These are phyloP conservation scores for Phanerodontia chrysosporium DNA, from an alignment of 768 basidiomycete species.

Conservation along the genomic window DNA sequence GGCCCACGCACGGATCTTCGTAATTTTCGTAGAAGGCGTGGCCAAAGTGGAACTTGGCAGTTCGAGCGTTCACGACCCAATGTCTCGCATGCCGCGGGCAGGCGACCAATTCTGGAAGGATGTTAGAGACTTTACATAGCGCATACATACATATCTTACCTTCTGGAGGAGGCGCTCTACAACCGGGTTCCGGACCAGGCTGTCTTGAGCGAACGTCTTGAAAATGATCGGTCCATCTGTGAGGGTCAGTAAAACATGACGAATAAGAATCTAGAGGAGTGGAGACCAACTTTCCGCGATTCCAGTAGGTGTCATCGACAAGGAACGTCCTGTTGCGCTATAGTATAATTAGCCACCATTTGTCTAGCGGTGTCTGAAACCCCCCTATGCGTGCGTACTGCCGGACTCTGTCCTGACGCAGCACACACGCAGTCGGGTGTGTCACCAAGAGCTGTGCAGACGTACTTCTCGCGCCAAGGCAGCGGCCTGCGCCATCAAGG, in stretches of 20 bases:
- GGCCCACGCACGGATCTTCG: slow-evolving; percentile 53
- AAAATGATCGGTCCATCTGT: slow-evolving; percentile 68
- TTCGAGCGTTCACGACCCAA: slow-evolving; percentile 66
- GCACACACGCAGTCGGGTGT: not conserved
- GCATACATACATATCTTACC: slow-evolving; percentile 33
- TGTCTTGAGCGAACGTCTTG: slow-evolving; percentile 45
- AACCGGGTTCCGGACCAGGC: slow-evolving; percentile 63
- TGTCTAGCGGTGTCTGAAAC: too few species aligned
- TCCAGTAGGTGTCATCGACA: slow-evolving; percentile 69
- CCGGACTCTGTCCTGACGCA: not conserved
- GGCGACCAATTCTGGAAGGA: slow-evolving; percentile 56
- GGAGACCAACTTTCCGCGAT: slow-evolving; percentile 65
- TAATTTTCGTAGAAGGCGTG: slow-evolving; percentile 52
- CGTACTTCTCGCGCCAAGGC: slow-evolving; percentile 61
- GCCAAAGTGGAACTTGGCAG: slow-evolving; percentile 61
- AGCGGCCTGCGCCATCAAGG: slow-evolving; percentile 62
- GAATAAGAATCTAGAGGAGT: too few species aligned
- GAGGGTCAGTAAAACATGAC: not conserved
- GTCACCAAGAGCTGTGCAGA: slow-evolving; percentile 2
- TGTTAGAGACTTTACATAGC: slow-evolving; percentile 2
- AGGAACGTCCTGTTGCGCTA: slow-evolving; percentile 65
- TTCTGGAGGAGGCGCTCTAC: slow-evolving; percentile 56
- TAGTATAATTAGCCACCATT: too few species aligned
- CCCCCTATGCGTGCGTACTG: not conserved
- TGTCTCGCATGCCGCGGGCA: slow-evolving; percentile 68